A percentile compares a stretch with the other conserved stretches of the same genome.
Evolutionary conservation across 2,329 filamentous ascomycete species (phyloP).

Genomic region (Fusarium sp.): DNA sequence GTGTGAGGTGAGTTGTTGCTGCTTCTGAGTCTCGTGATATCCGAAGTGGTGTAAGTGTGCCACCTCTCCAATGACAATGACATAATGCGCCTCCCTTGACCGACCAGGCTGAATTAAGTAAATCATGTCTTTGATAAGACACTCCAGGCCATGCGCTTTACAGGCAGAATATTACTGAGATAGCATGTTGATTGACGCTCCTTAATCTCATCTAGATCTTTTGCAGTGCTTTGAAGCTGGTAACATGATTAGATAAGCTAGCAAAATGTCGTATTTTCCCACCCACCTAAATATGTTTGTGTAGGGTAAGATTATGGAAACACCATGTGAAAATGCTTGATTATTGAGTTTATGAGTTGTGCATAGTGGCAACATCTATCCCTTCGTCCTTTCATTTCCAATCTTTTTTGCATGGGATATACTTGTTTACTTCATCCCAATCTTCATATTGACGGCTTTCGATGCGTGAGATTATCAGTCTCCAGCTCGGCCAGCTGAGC

Average conservation of each 20-base stretch:
- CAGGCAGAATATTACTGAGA: background rate
- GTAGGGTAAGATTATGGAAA: slow-evolving; percentile 24
- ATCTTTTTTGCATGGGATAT: background rate
- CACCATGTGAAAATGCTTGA: slow-evolving; percentile 6
- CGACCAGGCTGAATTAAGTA: background rate
- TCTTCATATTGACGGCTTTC: background rate
- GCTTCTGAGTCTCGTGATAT: slow-evolving; percentile 24
- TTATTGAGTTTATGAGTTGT: background rate
- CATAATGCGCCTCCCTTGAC: slow-evolving; percentile 27
- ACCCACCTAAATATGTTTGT: slow-evolving; percentile 1
- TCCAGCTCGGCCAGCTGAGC: slow-evolving; percentile 92
- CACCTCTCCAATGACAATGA: slow-evolving; percentile 36
- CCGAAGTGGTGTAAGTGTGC: slow-evolving; percentile 20
- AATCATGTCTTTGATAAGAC: background rate
- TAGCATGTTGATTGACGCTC: background rate
- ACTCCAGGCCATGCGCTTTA: background rate
- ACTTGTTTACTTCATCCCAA: background rate
- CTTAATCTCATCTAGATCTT: background rate
- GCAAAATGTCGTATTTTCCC: slow-evolving; percentile 5
- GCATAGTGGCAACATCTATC: background rate
- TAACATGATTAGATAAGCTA: slow-evolving; percentile 36
- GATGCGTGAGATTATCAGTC: slow-evolving; percentile 95
- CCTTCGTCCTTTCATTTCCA: background rate
- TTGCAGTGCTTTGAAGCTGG: background rate
- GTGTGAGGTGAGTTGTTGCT: slow-evolving; percentile 3